These are phyloP conservation scores for Sarocladium kiliense DNA, from an alignment of 2,329 filamentous ascomycete genomes.

Conservation along the genomic window DNA sequence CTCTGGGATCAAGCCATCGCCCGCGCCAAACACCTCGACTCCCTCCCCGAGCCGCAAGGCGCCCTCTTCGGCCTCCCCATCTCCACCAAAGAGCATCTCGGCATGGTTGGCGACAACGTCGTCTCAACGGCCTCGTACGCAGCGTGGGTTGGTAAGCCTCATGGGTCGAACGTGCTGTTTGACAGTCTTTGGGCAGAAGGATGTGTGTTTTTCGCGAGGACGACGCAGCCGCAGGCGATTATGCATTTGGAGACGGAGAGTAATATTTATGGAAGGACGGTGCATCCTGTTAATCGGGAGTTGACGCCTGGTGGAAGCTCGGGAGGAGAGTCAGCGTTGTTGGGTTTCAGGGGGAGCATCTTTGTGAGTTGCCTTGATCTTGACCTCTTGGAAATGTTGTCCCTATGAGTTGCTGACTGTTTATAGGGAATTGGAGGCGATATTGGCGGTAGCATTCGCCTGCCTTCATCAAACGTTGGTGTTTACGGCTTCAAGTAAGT, in stretches of 20 bases:
- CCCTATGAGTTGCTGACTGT: not conserved
- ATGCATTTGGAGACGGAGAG: slow-evolving; percentile 55
- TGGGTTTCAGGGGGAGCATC: slow-evolving; percentile 35
- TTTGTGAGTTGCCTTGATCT: slow-evolving; percentile 18
- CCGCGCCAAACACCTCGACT: slow-evolving; percentile 26
- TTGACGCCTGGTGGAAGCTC: slow-evolving; percentile 60
- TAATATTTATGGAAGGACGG: slow-evolving; percentile 56
- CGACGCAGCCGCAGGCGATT: slow-evolving; percentile 59
- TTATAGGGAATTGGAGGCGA: slow-evolving; percentile 33
- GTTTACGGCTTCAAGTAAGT: slow-evolving; percentile 28
- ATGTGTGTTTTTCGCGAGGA: slow-evolving; percentile 59
- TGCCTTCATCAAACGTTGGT: slow-evolving; percentile 29
- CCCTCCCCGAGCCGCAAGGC: slow-evolving; percentile 25
- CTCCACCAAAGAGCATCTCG: slow-evolving; percentile 27
- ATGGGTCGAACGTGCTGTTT: slow-evolving; percentile 27
- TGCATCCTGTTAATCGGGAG: slow-evolving; percentile 58
- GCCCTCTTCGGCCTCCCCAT: slow-evolving; percentile 47
- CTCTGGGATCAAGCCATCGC: slow-evolving; percentile 30
- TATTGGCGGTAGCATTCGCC: slow-evolving; percentile 35
- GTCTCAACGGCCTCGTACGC: slow-evolving; percentile 23
- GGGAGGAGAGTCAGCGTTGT: slow-evolving; percentile 47
- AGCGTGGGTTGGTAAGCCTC: slow-evolving; percentile 25
- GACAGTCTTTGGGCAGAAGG: slow-evolving; percentile 23
- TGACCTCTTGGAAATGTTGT: not conserved
- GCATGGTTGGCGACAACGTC: slow-evolving; percentile 26